Evolutionary conservation across 768 basidiomycete species (phyloP), one percentile per base, ranked within the genome.

Genomic region (Tulasnella sp.): DNA sequence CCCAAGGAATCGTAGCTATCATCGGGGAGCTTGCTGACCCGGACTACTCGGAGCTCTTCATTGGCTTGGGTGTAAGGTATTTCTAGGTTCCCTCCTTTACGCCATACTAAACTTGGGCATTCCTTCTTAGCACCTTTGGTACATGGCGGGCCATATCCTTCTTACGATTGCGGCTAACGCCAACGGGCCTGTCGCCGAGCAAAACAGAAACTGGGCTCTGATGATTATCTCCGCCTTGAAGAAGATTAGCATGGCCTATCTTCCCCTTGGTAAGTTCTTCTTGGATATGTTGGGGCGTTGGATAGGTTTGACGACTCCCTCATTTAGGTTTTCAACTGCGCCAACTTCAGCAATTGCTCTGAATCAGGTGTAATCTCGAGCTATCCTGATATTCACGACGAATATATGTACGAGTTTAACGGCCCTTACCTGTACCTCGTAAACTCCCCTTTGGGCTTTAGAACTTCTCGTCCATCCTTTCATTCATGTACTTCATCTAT

Each of bases 21-120:
- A 44, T 78, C 72, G 34, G 38, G 9, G 21, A 78, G 27, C 34
- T 78, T 5, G 16, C 19, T n/a, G 42, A 71, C 6, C 18, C 12
- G 40, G 77, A 78, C 68, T 78, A 72, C 36, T 14, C 4, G 10
- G 44, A 56, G 27, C 77, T 78, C 9, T 78, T 71, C 77, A 78
- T 78, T 39, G 77, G 77, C 39, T 44, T 78, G 27, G 77, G 77
- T 4, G 77, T 78, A 74, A 71, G 77, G 12, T 2, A 18, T 16
- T n/a, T 24, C 27, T 56, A 34, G 34, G 2, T 5, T 48, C 36
- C 14, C 52, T 77, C 19, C 9, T 58, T 34, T 38, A 3, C 7
- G n/a, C 31, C 74, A 18, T 18, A 46, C 34, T 58, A 12, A 21
- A 34, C 52, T 52, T 18, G 34, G 48, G 10, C 24, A n/a, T 36